Conservation (phyloP, 345 rosid species). For the Gossypioides kirkii region DNA sequence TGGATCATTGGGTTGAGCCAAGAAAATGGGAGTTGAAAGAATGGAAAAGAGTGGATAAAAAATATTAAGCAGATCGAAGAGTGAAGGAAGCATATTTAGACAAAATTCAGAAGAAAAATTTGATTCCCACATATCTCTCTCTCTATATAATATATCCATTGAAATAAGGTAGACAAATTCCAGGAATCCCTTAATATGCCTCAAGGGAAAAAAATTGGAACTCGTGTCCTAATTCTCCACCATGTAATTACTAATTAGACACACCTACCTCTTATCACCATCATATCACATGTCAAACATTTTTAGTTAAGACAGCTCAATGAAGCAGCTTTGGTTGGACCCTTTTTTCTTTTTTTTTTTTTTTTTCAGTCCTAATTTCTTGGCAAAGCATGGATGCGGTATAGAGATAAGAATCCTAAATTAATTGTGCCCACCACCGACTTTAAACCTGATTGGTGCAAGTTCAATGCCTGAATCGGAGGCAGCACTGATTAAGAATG, state of each 20-base stretch:
- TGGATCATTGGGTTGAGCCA: background rate
- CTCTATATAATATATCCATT: no score
- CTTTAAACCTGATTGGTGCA: background rate
- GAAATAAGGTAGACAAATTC: background rate
- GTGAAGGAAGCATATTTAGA: background rate
- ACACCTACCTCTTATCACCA: constrained; percentile 1
- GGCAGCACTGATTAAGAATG: background rate
- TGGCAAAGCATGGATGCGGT: background rate
- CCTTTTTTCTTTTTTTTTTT: background rate
- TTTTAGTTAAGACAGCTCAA: constrained; percentile 11
- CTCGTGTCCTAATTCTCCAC: constrained; percentile 10
- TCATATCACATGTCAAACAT: constrained; percentile 6
- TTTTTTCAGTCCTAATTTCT: background rate
- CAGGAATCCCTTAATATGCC: constrained; percentile 2
- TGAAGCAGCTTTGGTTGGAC: constrained; percentile 10
- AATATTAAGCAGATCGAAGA: background rate
- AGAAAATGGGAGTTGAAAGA: background rate
- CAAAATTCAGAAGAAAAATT: background rate
- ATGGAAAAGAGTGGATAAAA: background rate
- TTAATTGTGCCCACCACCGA: constrained; percentile 3
- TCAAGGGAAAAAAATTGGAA: background rate
- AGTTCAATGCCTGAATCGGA: background rate
- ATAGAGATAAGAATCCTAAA: background rate
- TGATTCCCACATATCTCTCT: background rate
- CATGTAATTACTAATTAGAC: constrained; percentile 4